Evolutionary conservation across 2,329 filamentous ascomycete species (phyloP), one percentile per base, ranked within the genome.

Genomic region (Coleophoma crateriformis): DNA sequence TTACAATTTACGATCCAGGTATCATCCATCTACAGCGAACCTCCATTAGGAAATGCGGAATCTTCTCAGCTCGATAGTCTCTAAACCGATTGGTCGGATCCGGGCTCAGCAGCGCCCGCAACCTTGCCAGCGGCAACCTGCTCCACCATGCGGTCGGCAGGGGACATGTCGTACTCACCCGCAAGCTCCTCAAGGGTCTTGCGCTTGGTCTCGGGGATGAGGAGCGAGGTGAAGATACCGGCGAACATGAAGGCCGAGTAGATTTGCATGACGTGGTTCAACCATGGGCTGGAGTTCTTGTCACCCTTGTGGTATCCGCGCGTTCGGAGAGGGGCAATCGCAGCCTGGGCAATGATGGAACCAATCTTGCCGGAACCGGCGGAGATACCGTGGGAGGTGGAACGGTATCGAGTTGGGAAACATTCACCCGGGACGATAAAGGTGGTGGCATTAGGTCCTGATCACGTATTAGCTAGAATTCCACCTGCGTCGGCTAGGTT

Each of bases 171-270:
- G 6, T 19, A 41, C 64, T 89, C 85, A 5, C 84, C 84, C 2
- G 83, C 78, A 15, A 90, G 69, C 56, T 84, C 78, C 63, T 90
- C 88, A 40, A 94, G 72, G 0, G 87, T 88, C 67, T 82, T 77
- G 1, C 85, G 76, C 71, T 87, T 90, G 0, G 85, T 90, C 70
- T 90, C 88, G 0, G 87, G 87, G 27, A 91, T 84, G 33, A 92
- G 68, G 3, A 90, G 69, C 1, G 83, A 82, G 1, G 81, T 81
- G 45, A 88, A 69, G 48, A 81, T 75, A 42, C 88, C 88, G 40
- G 78, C 76, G 4, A 92, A 73, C 88, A 90, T 92, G 72, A 92
- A 90, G 8, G 88, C 73, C 0, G 86, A 85, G 65, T 88, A 90
- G 42, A 91, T 85, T 65, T 89, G 75, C 72, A 92, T 84, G 44